Evolutionary conservation across 169 alveolate genomes (phyloP).

Genomic region (Plasmodium malariae): DNA sequence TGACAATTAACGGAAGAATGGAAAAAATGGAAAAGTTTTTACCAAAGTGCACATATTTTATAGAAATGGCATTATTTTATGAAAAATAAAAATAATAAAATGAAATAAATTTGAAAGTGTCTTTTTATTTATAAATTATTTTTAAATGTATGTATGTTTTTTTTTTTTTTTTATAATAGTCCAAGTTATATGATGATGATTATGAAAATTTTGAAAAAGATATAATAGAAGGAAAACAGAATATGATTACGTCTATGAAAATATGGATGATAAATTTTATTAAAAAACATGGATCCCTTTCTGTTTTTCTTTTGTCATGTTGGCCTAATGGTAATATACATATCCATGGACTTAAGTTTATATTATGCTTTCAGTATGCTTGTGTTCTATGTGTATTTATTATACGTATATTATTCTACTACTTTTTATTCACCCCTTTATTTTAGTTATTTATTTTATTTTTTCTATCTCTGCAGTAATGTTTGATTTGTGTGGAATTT

Average conservation of each 20-base stretch:
- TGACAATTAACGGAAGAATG: constrained; percentile 4
- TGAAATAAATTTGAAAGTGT: not conserved
- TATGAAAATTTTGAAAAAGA: constrained; percentile 74
- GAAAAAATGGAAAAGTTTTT: not conserved
- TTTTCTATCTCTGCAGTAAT: constrained; percentile 74
- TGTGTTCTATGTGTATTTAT: not conserved
- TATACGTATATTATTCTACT: not conserved
- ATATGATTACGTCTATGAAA: constrained; percentile 82
- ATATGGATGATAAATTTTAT: constrained; percentile 85
- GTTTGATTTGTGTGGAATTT: constrained; percentile 93
- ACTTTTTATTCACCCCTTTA: constrained; percentile 34
- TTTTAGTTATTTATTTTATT: not conserved
- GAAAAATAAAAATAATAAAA: no score
- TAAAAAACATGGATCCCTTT: constrained; percentile 90
- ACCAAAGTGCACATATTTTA: not conserved
- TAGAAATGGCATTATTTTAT: no score
- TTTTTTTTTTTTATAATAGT: constrained; percentile 21
- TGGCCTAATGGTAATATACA: constrained; percentile 88
- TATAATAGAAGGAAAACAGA: constrained; percentile 65
- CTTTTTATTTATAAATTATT: no score
- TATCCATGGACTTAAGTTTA: not conserved
- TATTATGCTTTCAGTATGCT: not conserved
- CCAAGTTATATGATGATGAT: constrained; percentile 63
- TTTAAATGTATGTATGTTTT: not conserved
- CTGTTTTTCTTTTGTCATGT: constrained; percentile 90